Percentiles rank a stretch among this genome's conserved stretches.
Evolutionary conservation across 1,284 basidiomycete genomes (phyloP).

Genomic region (Puccinia polysora): DNA sequence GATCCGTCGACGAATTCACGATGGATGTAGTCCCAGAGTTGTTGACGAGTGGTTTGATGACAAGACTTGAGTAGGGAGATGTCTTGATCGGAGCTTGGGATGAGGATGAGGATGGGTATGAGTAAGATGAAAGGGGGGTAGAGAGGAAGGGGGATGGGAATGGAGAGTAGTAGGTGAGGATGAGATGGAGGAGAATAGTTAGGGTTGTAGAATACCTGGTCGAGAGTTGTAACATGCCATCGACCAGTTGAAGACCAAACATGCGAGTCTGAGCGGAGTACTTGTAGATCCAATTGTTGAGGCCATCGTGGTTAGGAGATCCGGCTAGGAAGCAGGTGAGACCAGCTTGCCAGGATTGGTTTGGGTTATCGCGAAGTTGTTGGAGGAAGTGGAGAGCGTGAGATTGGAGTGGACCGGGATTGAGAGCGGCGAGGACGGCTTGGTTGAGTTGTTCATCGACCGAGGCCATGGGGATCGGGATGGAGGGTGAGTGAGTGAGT

Average conservation of each 20-base stretch:
- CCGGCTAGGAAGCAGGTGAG: slow-evolving; percentile 31
- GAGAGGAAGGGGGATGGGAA: no score
- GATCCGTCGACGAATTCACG: slow-evolving; percentile 38
- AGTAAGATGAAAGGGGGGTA: no score
- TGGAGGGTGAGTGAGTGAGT: no score
- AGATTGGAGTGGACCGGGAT: slow-evolving; percentile 40
- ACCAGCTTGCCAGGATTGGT: slow-evolving; percentile 39
- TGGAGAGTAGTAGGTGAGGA: neutral
- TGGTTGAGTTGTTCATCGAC: slow-evolving; percentile 42
- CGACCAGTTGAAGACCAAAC: slow-evolving; percentile 42
- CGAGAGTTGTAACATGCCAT: slow-evolving; percentile 35
- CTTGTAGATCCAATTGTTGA: slow-evolving; percentile 9
- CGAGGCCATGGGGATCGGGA: slow-evolving; percentile 26
- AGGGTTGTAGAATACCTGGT: neutral
- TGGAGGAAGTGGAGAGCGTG: slow-evolving; percentile 35
- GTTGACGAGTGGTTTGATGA: slow-evolving; percentile 31
- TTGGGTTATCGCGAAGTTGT: slow-evolving; percentile 22
- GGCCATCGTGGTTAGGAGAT: slow-evolving; percentile 1
- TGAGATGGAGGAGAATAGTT: neutral
- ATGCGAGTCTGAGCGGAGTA: slow-evolving; percentile 39
- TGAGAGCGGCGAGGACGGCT: slow-evolving; percentile 41
- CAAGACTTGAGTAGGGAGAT: slow-evolving; percentile 5
- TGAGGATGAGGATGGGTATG: neutral
- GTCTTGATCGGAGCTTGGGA: slow-evolving; percentile 11
- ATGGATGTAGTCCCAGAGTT: slow-evolving; percentile 40